Percentiles rank a stretch among this genome's conserved stretches.
Conservation (phyloP, 768 basidiomycete species). For the Phlegmacium glaucopus region DNA sequence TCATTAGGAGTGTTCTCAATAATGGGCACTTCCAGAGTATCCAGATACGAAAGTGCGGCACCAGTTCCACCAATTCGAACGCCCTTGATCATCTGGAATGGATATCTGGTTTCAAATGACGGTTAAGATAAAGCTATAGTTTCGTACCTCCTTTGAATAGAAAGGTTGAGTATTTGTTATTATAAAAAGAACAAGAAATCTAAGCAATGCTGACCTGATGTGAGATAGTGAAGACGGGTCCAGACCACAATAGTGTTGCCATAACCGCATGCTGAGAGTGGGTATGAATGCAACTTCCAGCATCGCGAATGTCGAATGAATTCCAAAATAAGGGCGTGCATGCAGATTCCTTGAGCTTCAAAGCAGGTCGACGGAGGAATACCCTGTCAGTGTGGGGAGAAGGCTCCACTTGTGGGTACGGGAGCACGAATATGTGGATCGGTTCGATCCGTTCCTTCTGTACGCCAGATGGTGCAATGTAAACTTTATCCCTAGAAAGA, state of each 20-base stretch:
- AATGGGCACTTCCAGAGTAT: constrained; percentile 83
- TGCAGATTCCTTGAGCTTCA: constrained; percentile 77
- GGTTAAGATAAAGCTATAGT: neutral
- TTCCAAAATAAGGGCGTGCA: constrained; percentile 94
- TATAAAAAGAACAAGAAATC: neutral
- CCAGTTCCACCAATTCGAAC: constrained; percentile 77
- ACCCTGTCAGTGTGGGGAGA: constrained; percentile 66
- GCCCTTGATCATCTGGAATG: constrained; percentile 86
- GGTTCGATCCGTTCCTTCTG: constrained; percentile 88
- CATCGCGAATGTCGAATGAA: constrained; percentile 74
- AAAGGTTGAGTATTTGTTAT: constrained; percentile 3
- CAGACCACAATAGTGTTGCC: constrained; percentile 77
- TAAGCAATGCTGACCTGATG: constrained; percentile 58
- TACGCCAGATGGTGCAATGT: constrained; percentile 85
- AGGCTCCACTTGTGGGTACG: constrained; percentile 62
- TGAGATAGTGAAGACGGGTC: constrained; percentile 70
- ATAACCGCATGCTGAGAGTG: constrained; percentile 91
- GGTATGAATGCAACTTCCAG: constrained; percentile 88
- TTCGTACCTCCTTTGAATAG: constrained; percentile 38
- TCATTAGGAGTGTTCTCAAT: constrained; percentile 91
- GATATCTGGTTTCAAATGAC: neutral
- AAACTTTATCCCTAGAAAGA: constrained; percentile 62
- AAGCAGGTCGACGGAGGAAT: constrained; percentile 72
- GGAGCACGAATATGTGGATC: constrained; percentile 83
- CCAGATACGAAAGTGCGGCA: constrained; percentile 73